A percentile compares a stretch with the other conserved stretches of the same genome.
Conservation (phyloP, 169 alveolate genomes). For the Plasmodium vinckei region DNA sequence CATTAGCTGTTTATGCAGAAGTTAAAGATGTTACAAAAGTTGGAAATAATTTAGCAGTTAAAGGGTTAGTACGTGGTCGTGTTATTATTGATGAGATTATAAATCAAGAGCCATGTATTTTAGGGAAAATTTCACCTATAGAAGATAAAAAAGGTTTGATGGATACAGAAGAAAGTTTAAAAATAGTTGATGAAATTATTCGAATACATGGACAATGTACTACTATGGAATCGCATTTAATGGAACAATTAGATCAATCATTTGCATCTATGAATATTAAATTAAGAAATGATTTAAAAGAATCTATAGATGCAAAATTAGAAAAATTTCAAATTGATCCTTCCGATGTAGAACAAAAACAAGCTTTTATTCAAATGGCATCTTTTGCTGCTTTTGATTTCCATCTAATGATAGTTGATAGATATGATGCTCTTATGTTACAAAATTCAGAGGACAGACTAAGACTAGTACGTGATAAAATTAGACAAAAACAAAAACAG, state of each 20-base stretch:
- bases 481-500: conserved; percentile 82
- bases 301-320: conserved; percentile 82
- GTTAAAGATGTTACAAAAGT: conserved; percentile 79
- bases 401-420: conserved; percentile 83
- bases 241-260: conserved; percentile 84
- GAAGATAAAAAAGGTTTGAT: conserved; percentile 83
- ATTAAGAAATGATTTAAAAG: conserved; percentile 80
- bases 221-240: conserved; percentile 81
- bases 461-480: conserved; percentile 81
- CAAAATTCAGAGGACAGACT: conserved; percentile 86
- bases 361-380: conserved; percentile 86
- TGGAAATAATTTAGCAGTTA: conserved; percentile 79
- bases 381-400: conserved; percentile 86
- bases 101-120: conserved; percentile 85
- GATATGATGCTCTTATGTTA: conserved; percentile 85
- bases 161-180: conserved; percentile 81
- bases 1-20: conserved; percentile 86
- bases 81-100: conserved; percentile 80
- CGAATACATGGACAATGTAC: conserved; percentile 81
- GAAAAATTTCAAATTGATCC: conserved; percentile 81
- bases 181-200: conserved; percentile 83
- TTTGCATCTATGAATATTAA: conserved; percentile 84
- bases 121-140: conserved; percentile 82
- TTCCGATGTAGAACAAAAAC: conserved; percentile 77
- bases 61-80: conserved; percentile 84